Evolutionary conservation across 2,329 filamentous ascomycete species (phyloP), one percentile per base, ranked within the genome.

Genomic region (Dactylellina leptospora): DNA sequence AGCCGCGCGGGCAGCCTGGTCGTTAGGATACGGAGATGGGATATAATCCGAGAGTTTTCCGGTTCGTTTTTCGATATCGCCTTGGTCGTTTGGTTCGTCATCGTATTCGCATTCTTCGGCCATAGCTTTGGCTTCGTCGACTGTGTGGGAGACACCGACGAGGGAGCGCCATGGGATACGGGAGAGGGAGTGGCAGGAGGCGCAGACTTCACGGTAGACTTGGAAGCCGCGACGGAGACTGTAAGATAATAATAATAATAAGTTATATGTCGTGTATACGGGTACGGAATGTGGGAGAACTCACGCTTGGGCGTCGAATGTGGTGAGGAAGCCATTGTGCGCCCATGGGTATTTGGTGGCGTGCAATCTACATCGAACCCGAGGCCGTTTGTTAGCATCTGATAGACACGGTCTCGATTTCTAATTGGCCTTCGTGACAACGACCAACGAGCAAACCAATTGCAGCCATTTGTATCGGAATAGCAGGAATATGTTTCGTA

Each of bases 21-120:
- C 95, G 85, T 99, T 99, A 86, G 96, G 95, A 89, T 99, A 99
- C 27, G 95, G 95, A 59, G 86, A 82, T 70, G 93, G 93, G 75
- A 99, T 88, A 84, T 97, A 97, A 82, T 99, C 95, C 78, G 95
- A 96, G 58, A 99, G 88, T 86, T 99, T 99, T 85, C 95, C 95
- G 76, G 93, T 91, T 78, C 95, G 92, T 88, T 97, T 96, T 85
- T 96, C 91, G 80, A 97, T 97, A 78, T 97, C 92, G 77, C 95
- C 95, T 85, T 97, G 86, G 80, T 97, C 92, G 83, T 99, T 96
- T 80, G 95, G 95, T 85, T 99, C 95, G 79, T 88, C 91, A 80
- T 97, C 93, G 85, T 97, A 99, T 84, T 99, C 95, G 84, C 96
- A 91, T 86, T 96, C 93, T 83, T 99, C 95, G 77, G 95, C 95